Base-by-base conservation (phyloP, 768 basidiomycete genomes). In the Mycena crocata region DNA sequence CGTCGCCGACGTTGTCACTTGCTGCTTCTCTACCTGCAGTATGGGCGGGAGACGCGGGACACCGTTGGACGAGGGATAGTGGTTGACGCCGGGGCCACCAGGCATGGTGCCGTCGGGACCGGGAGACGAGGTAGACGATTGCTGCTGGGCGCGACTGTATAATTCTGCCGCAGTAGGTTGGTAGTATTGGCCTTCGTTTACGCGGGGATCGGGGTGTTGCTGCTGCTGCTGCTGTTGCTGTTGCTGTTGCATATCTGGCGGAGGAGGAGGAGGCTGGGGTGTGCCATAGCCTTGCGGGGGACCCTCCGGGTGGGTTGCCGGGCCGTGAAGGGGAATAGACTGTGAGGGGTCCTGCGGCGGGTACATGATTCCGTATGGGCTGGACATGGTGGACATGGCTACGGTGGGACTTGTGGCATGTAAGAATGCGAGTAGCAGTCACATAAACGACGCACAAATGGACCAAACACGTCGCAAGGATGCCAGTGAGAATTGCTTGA, bases 1-100 rank as follows among this genome's bases (percentile, higher is more conserved):
- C 1, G 96, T 98, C 28, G 96, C 96, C 19, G 91, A 91, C 24
- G 96, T 97, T 44, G 96, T 98, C 34, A 98, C 96, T 79, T 95
- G 94, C 81, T 94, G 92, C 80, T 94, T 95, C 81, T 95, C 94
- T 56, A 95, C 94, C 79, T 95, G 93, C 34, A 94, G 81, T 74
- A 95, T 95, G 51, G 93, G 94, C 40, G 94, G 94, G 5, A 95
- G 83, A 55, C 86, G 81, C 8, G 84, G 84, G 8, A 86, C 86
- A 55, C 84, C 83, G 46, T 78, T 80, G 37, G 85, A 83, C 6
- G 85, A 84, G 1, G 86, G 85, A 71, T 87, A 86, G 75, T 87
- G 85, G 73, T 87, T 87, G 63, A 84, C 83, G 62, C 84, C 85
- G n/a, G 84, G 80, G 44, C 84, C 85, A 52, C 79, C 77, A 23